These are phyloP conservation scores for Lentithecium fluviatile DNA, from an alignment of 495 filamentous ascomycete genomes.

Conservation along the genomic window DNA sequence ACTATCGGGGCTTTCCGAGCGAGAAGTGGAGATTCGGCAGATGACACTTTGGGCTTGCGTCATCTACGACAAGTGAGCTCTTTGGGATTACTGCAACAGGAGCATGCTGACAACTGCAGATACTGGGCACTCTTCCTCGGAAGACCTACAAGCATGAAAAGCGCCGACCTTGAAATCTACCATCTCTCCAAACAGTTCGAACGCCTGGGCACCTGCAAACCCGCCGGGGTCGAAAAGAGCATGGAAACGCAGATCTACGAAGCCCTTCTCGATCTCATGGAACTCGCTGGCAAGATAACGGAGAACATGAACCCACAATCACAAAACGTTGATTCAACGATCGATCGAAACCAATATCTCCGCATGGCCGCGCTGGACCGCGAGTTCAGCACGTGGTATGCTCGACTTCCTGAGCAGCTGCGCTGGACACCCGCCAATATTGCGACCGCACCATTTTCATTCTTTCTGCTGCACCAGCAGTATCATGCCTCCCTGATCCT, in stretches of 20 bases:
- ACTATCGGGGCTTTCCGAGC: constrained; percentile 42
- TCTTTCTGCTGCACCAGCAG: constrained; percentile 55
- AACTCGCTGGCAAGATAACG: constrained; percentile 51
- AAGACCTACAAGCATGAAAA: constrained; percentile 53
- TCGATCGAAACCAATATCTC: constrained; percentile 47
- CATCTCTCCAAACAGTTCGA: constrained; percentile 45
- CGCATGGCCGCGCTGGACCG: constrained; percentile 50
- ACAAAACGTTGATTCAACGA: constrained; percentile 36
- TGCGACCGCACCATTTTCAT: constrained; percentile 50
- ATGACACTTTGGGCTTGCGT: constrained; percentile 53
- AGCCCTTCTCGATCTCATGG: constrained; percentile 52
- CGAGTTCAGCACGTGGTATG: constrained; percentile 54
- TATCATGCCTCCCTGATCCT: constrained; percentile 53
- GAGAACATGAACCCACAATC: constrained; percentile 41
- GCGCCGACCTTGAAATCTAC: constrained; percentile 50
- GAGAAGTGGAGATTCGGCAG: constrained; percentile 47
- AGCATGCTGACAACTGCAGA: constrained; percentile 1
- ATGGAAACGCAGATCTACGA: constrained; percentile 49
- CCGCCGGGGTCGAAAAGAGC: constrained; percentile 39
- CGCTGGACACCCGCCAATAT: constrained; percentile 52
- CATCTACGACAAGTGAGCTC: constrained; percentile 49
- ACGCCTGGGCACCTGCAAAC: constrained; percentile 38
- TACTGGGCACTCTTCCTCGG: constrained; percentile 54
- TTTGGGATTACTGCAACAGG: background rate
- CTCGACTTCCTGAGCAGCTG: constrained; percentile 48